These are phyloP conservation scores for Rhizomucor miehei DNA, from an alignment of 371 early-diverging fungal genomes.

Conservation along the genomic window DNA sequence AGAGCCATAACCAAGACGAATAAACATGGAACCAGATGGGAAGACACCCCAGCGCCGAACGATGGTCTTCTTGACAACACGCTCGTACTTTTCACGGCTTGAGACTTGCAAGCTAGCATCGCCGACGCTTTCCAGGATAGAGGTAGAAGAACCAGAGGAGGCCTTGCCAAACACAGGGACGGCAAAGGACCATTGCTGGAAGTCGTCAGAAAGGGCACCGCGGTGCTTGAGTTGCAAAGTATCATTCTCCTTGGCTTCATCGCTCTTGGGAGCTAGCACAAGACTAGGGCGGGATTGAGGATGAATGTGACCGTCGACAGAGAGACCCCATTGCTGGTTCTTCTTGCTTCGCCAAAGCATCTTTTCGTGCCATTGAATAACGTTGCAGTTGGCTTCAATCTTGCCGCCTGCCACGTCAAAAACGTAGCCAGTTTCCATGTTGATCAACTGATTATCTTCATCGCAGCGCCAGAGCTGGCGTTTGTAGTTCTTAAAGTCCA, in stretches of 20 bases:
- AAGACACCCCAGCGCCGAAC: slow-evolving; percentile 46
- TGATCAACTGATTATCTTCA: slow-evolving; percentile 46
- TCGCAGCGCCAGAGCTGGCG: slow-evolving; percentile 58
- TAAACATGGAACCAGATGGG: slow-evolving; percentile 39
- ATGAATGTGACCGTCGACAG: slow-evolving; percentile 45
- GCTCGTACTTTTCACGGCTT: slow-evolving; percentile 28
- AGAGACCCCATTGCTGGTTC: slow-evolving; percentile 46
- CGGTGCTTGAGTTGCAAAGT: slow-evolving; percentile 28
- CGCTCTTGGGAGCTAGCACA: slow-evolving; percentile 24
- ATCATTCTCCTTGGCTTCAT: slow-evolving; percentile 19
- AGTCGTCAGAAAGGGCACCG: slow-evolving; percentile 18
- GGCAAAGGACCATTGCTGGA: slow-evolving; percentile 44
- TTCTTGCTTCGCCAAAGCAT: slow-evolving; percentile 33
- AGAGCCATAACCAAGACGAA: slow-evolving; percentile 26
- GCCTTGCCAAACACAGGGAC: slow-evolving; percentile 30
- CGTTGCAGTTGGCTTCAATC: slow-evolving; percentile 23
- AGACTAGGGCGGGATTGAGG: slow-evolving; percentile 29
- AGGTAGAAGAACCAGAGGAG: slow-evolving; percentile 10
- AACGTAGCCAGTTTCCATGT: slow-evolving; percentile 51
- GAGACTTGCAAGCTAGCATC: slow-evolving; percentile 14
- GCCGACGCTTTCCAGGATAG: slow-evolving; percentile 19
- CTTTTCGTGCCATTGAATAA: slow-evolving; percentile 40
- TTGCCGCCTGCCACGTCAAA: slow-evolving; percentile 53
- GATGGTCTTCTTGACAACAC: slow-evolving; percentile 25
- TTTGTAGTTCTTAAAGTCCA: slow-evolving; percentile 32